Conservation (phyloP, 306 rosid species). For the Dryas drummondii region DNA sequence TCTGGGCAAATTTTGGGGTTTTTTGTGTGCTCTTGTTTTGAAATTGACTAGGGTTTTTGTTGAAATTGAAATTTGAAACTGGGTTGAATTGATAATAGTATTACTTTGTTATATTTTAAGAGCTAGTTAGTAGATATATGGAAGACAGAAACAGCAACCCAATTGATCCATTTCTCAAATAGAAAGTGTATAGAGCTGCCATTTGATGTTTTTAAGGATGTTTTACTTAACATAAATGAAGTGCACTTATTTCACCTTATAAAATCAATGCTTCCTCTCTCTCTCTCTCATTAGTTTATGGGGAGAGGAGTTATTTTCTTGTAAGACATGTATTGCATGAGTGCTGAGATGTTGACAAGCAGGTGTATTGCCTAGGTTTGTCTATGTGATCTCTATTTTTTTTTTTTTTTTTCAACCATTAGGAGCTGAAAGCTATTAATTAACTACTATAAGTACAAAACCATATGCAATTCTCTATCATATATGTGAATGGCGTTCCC, state of each 20-base stretch:
- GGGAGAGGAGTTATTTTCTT: not conserved
- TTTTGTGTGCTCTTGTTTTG: not conserved
- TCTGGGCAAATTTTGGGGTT: not conserved
- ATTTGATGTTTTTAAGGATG: not conserved
- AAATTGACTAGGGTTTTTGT: constrained; percentile 7
- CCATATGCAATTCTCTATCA: not conserved
- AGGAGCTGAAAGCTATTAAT: not conserved
- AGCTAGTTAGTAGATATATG: not conserved
- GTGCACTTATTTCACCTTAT: constrained; percentile 1
- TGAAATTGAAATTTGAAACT: not conserved
- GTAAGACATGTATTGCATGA: not conserved
- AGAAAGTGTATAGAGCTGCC: not conserved
- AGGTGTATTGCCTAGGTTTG: not conserved
- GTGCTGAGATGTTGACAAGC: not conserved
- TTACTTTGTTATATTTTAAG: not conserved
- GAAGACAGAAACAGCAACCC: not conserved
- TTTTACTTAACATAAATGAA: not conserved
- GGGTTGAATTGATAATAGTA: not conserved
- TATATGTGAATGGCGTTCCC: not conserved
- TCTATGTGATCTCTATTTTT: not conserved
- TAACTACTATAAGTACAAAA: not conserved
- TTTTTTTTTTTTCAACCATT: not conserved
- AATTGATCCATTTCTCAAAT: not conserved
- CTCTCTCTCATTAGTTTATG: not conserved
- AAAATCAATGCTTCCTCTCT: not conserved